phyloP scores from a whole-genome alignment of 768 basidiomycete species.

The Hirschioporus abietinus region DNA sequence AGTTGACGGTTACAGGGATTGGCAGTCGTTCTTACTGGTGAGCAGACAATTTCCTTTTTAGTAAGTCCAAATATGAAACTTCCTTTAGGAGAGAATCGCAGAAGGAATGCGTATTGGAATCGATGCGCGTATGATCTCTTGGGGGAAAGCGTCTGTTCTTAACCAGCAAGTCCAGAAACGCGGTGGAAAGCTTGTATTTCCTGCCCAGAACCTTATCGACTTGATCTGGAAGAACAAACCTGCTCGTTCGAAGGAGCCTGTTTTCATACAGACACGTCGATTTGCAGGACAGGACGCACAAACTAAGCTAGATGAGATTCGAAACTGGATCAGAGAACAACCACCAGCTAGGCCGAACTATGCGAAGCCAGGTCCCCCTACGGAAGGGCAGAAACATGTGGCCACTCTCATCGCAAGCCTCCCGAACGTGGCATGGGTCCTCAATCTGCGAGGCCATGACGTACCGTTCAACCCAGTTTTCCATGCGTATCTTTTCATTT shows the following conservation, averaged over 20 bases:
- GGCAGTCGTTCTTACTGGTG: slow-evolving; percentile 76
- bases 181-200: slow-evolving; percentile 68
- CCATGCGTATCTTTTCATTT: slow-evolving; percentile 78
- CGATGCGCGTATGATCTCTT: slow-evolving; percentile 79
- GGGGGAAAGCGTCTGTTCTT: slow-evolving; percentile 60
- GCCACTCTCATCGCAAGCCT: slow-evolving; percentile 67
- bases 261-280: slow-evolving; percentile 57
- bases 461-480: slow-evolving; percentile 92
- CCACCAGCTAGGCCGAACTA: slow-evolving; percentile 56
- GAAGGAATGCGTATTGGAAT: slow-evolving; percentile 60
- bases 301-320: slow-evolving; percentile 65
- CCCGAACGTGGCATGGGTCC: slow-evolving; percentile 57
- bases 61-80: slow-evolving; percentile 1
- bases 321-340: slow-evolving; percentile 63
- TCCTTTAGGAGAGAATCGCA: slow-evolving; percentile 32
- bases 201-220: slow-evolving; percentile 81
- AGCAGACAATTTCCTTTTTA: slow-evolving; percentile 17
- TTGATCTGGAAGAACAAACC: slow-evolving; percentile 79
- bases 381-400: slow-evolving; percentile 55
- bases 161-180: slow-evolving; percentile 48
- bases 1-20: slow-evolving; percentile 52
- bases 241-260: slow-evolving; percentile 52
- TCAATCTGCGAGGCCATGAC: slow-evolving; percentile 88
- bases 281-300: slow-evolving; percentile 49
- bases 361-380: slow-evolving; percentile 50